Evolutionary conservation across 164 flowering plant species (phyloP), one percentile per base, ranked within the genome.

Genomic region (Tetrastigma voinierianum): DNA sequence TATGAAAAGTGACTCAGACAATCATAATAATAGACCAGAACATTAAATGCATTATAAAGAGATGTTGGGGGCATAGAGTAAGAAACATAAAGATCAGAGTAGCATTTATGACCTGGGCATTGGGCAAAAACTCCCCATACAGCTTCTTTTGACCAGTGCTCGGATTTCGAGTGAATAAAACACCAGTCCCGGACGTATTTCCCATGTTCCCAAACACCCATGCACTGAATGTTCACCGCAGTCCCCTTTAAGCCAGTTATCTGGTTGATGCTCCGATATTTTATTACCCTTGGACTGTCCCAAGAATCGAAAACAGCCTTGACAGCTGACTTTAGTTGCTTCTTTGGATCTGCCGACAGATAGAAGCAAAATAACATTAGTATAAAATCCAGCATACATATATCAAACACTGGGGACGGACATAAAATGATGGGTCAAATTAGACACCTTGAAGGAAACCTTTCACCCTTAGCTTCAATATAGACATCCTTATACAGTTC

Each of bases 141-240:
- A 96, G 91, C 84, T 92, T 90, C 77, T 87, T 92, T 72, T 92
- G 98, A 10, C 99, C 99, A 2, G 99, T 96, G 80, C 97, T 92
- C 14, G 98, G 99, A 62, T 96, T 92, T 69, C 98, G 88, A 17
- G 98, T 96, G 82, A 96, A 96, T 19, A 96, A 79, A 62, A 96
- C 99, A 32, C 99, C 98, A 4, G 99, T 96, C 23, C 99, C 99
- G 13, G 98, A 96, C 78, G 98, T 90, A 70, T 85, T 80, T 51
- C 98, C 99, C 98, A 96, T 96, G 84, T 96, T 96, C 15, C 98
- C 98, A 77, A 96, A 92, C 40, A 96, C 99, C n/a, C 98, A 96
- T 96, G 63, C 83, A 82, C 66, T 96, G 99, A 67, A 96, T 82
- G 70, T 96, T 96, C 10, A 96, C 98, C 15, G 99, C 98, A 63